Evolutionary conservation across 2,329 filamentous ascomycete genomes (phyloP).

Genomic region (Ceratocystis eucalypticola): DNA sequence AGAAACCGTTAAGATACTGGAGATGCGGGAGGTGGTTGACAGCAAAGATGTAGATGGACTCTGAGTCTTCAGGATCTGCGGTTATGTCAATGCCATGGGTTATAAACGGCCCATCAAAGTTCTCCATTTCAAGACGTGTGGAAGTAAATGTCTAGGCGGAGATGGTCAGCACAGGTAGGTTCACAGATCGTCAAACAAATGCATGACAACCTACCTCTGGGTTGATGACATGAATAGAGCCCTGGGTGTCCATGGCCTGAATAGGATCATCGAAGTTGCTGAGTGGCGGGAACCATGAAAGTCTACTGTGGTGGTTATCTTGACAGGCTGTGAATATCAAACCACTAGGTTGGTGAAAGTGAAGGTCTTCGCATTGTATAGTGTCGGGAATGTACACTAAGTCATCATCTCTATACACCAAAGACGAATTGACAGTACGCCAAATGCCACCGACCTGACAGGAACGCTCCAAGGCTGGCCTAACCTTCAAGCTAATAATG

Average conservation of each 20-base stretch:
- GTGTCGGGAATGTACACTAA: constrained; percentile 38
- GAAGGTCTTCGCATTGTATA: constrained; percentile 45
- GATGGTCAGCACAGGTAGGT: neutral
- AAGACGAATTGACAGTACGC: constrained; percentile 22
- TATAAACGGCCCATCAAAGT: constrained; percentile 40
- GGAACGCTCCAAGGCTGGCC: constrained; percentile 11
- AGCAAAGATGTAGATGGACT: constrained; percentile 44
- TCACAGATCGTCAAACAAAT: neutral
- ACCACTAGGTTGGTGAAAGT: constrained; percentile 37
- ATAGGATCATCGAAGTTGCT: constrained; percentile 30
- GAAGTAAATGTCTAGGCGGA: constrained; percentile 32
- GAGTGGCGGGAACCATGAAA: constrained; percentile 40
- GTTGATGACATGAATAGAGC: constrained; percentile 40
- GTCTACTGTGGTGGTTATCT: constrained; percentile 30
- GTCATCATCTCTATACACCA: constrained; percentile 22
- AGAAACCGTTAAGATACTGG: constrained; percentile 24
- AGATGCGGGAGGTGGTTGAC: constrained; percentile 45
- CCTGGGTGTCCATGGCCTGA: constrained; percentile 27
- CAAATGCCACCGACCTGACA: constrained; percentile 24
- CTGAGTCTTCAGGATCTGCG: constrained; percentile 31
- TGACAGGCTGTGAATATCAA: constrained; percentile 45
- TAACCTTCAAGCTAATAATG: neutral
- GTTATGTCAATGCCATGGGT: constrained; percentile 50
- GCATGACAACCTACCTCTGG: constrained; percentile 31
- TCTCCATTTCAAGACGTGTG: constrained; percentile 34